Base-by-base conservation (phyloP, 2,329 filamentous ascomycete species). In the Colletotrichum sp. region DNA sequence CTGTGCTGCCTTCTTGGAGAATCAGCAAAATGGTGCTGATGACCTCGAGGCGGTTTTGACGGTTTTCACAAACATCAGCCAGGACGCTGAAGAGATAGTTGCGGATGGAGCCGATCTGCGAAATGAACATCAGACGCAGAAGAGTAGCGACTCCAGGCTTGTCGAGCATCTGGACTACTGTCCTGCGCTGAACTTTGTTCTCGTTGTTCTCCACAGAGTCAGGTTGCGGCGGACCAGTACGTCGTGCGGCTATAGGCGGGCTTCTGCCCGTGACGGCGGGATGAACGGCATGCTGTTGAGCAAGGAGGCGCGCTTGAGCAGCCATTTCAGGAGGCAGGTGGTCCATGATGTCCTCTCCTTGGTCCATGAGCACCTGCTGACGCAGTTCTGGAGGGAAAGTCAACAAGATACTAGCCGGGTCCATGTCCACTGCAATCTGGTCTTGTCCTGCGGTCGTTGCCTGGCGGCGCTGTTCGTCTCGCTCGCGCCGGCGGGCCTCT, bases 101-200 rank as follows among this genome's bases (percentile, higher is more conserved):
- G 79, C 96, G 95, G 65, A 97, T 94, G 77, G 95, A 97, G 26
- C 95, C 95, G 78, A 96, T 95, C 79, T 98, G 95, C 64, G 95
- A 94, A 80, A 99, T 96, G 83, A 99, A 99, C 96, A 99, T 98
- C 12, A 99, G 90, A n/a, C 98, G 95, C 58, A 99, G 90, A 38
- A 99, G 88, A n/a, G 97, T 99, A 30, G 98, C 97, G 78, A 99
- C 93, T 30, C 98, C 97, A 63, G 96, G 91, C 85, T 98, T 98
- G 84, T 99, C 97, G 34, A 99, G 91, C 94, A 99, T 98, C 83
- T 99, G 97, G 28, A 98, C 94, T 74, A 98, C 94, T 26, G 95
- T 93, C 77, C 94, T 94, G 73, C 95, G 93, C 80, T 94, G 93
- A 48, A 89, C 86, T 86, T 96, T 96, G 82, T 89, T 90, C 78